Evolutionary conservation across 371 early-diverging fungal genomes (phyloP).

Genomic region (Funneliformis caledonium): DNA sequence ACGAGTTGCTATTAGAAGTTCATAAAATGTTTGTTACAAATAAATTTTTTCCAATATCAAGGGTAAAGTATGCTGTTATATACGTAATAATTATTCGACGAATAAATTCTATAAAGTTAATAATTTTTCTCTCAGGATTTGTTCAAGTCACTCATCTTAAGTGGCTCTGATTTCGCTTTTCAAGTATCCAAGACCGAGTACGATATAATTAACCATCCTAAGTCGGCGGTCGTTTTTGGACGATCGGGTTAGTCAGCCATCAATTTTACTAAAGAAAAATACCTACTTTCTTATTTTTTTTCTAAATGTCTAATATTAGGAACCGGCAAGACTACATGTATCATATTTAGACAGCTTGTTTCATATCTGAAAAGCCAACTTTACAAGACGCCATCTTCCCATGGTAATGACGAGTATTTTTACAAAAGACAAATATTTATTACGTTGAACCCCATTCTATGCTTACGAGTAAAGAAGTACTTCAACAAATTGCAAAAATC

Average conservation of each 20-base stretch:
- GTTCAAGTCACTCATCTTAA: not conserved
- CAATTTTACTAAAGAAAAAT: no score
- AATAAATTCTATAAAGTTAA: no score
- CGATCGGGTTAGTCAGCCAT: slow-evolving; percentile 21
- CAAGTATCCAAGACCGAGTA: slow-evolving; percentile 33
- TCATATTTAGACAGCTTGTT: no score
- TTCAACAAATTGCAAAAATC: not conserved
- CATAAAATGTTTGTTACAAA: slow-evolving; percentile 26
- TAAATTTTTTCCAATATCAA: slow-evolving; percentile 37
- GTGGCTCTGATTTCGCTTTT: slow-evolving; percentile 27
- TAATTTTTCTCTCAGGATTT: not conserved
- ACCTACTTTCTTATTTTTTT: no score
- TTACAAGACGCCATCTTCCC: not conserved
- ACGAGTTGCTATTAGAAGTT: slow-evolving; percentile 14
- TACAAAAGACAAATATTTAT: not conserved
- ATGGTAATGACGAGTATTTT: not conserved
- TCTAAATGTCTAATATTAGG: no score
- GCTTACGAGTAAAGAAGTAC: not conserved
- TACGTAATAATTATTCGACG: no score
- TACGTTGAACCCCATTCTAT: not conserved
- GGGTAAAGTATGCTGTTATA: not conserved
- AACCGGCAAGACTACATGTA: no score
- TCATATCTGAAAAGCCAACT: no score
- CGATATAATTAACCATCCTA: slow-evolving; percentile 33
- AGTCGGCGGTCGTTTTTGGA: slow-evolving; percentile 25